Percentiles rank a stretch among this genome's conserved stretches.
phyloP scores from a whole-genome alignment of 306 rosid species.

The Mucuna pruriens region DNA sequence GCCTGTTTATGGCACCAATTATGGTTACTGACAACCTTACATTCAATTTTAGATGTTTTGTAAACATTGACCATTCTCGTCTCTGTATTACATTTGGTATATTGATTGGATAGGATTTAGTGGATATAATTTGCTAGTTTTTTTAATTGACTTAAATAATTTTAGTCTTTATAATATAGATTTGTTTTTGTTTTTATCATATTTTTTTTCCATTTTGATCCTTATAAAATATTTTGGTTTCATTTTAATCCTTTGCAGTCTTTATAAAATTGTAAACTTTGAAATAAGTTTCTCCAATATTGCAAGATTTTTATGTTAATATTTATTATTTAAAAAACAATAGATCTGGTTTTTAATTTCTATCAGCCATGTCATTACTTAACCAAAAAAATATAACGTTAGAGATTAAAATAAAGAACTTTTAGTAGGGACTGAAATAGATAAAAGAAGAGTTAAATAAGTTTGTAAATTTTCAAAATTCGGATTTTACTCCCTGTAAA shows the following conservation, averaged over 20 bases:
- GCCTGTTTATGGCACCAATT: constrained; percentile 56
- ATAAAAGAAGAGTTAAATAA: no score
- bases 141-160: background rate
- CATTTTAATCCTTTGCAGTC: background rate
- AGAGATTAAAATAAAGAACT: no score
- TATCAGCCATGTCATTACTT: background rate
- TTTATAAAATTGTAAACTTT: background rate
- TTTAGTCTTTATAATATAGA: background rate
- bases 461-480: no score
- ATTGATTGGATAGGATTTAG: constrained; percentile 31
- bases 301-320: background rate
- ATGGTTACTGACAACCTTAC: constrained; percentile 49
- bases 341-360: background rate
- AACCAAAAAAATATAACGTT: background rate
- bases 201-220: background rate
- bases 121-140: constrained; percentile 2
- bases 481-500: no score
- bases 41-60: constrained; percentile 29
- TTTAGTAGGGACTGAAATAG: no score
- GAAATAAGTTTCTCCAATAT: background rate
- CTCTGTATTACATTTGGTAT: constrained; percentile 34
- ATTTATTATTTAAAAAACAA: background rate
- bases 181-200: background rate
- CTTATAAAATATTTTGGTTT: background rate
- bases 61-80: constrained; percentile 38